These are phyloP conservation scores for Solanum rostratum DNA, from an alignment of 257 asterid genomes.

Conservation along the genomic window DNA sequence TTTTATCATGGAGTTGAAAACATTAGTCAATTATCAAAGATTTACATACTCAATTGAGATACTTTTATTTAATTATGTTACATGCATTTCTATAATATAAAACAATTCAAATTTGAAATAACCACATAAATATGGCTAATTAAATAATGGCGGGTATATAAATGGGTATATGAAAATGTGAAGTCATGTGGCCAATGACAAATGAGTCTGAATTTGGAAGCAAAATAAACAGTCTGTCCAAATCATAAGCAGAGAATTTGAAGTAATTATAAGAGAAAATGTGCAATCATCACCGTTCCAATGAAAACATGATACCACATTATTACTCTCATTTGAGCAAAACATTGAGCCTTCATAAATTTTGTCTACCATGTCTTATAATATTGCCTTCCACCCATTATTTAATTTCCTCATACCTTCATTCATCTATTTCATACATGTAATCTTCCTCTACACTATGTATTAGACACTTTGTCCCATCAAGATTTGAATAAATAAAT, in stretches of 20 bases:
- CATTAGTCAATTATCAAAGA: neutral
- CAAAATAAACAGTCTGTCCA: slow-evolving; percentile 7
- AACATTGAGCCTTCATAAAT: neutral
- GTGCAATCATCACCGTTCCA: neutral
- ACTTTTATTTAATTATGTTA: no score
- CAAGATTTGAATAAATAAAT: neutral
- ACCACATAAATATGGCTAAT: no score
- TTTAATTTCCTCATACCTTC: no score
- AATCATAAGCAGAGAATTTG: slow-evolving; percentile 16
- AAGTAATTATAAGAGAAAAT: slow-evolving; percentile 12
- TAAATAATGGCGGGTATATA: neutral
- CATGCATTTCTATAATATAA: no score
- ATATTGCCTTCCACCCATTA: no score
- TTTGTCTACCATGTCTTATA: neutral
- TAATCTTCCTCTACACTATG: neutral
- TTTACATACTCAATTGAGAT: no score
- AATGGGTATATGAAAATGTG: neutral
- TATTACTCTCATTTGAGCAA: neutral
- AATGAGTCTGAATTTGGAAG: slow-evolving; percentile 19
- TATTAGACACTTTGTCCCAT: neutral
- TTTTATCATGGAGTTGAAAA: neutral
- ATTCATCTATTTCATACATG: neutral
- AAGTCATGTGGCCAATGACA: slow-evolving; percentile 8
- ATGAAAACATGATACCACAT: slow-evolving; percentile 1
- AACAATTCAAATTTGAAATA: no score